Evolutionary conservation across 371 early-diverging fungal genomes (phyloP), one percentile per base, ranked within the genome.

Genomic region (Encephalitozoon cuniculi): DNA sequence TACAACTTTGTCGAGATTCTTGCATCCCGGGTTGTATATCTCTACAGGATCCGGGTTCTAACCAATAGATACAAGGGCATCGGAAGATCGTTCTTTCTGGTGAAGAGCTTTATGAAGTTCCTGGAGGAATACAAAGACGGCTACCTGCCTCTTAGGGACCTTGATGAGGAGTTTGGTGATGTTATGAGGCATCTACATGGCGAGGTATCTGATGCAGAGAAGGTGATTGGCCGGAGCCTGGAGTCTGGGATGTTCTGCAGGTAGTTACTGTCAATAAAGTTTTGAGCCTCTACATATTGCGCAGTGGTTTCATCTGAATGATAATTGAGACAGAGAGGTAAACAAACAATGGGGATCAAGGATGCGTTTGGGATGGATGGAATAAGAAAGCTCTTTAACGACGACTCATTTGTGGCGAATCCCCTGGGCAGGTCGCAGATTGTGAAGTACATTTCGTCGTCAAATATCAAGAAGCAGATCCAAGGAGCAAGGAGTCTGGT

Each of bases 401-500:
- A 34, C 11, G 30, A 21, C 34, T 32, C 59, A 0, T 59, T 59
- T 59, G 37, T 59, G 30, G 30, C 11, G 4, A 18, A 34, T 18
- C 59, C 59, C 18, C 18, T 34, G 59, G 34, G 21, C 34, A 59
- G 34, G 11, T 9, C 28, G 21, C 6, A 0, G 59, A 59, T 59
- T 59, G 28, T 37, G 37, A 28, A 32, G 37, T 34, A 34, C 5
- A 30, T 59, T 59, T 59, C 59, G 18, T 59, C 59, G 3, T 15
- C 21, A 34, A 18, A 34, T 18, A 5, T 6, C n/a, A 59, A 59
- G 59, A 59, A 34, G 59, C 59, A 59, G 11, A 64, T 63, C 5
- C 8, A 71, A 8, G 71, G 55, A 11, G 34, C 77, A 43, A 73
- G 34, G 37, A 67, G 49, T 25, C 39, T 76, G 21, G 3, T 80